Evolutionary conservation across 2,329 filamentous ascomycete species (phyloP), one percentile per base, ranked within the genome.

Genomic region (Chaetomium strumarium): DNA sequence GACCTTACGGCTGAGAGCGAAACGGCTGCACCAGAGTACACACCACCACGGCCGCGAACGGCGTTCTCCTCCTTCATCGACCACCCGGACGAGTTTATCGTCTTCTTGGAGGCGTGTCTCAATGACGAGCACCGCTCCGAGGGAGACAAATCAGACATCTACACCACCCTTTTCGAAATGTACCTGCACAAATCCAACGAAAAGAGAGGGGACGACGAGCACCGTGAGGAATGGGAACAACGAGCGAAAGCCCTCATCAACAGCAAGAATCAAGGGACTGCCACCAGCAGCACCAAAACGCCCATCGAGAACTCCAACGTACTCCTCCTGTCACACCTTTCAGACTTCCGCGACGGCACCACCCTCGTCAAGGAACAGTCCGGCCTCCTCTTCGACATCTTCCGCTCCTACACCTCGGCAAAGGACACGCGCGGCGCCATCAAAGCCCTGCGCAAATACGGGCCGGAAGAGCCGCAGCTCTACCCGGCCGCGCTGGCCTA

Each of bases 1-100:
- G 80, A 85, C 48, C 72, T 72, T 2, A 71, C 76, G 16, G 72
- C 82, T 60, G 66, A 80, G 58, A 63, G 83, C 41, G 67, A 74
- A 46, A 63, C 69, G 30, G 64, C 72, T 0, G 63, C 70, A 4
- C 72, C 74, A 4, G 77, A 81, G 58, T 99, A 99, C 68, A 83
- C 81, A 5, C 77, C 87, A 2, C 92, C 93, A 0, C 86, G 86
- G 53, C 92, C 93, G 5, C 78, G 92, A 55, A 90, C 86, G 1
- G 92, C 93, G 0, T 99, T 99, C 63, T 96, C 93, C 1, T 92
- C 89, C 0, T 99, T 99, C 64, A 91, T 99, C 55, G 92, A 96
- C 63, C 91, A 96, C 65, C 81, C 93, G 0, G 82, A 91, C 53
- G 85, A 96, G 64, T 97, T 99, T 62, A 92, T 97, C 57, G 75